Base-by-base conservation (phyloP, 139 green algal genomes). In the Desmodesmus armatus region DNA sequence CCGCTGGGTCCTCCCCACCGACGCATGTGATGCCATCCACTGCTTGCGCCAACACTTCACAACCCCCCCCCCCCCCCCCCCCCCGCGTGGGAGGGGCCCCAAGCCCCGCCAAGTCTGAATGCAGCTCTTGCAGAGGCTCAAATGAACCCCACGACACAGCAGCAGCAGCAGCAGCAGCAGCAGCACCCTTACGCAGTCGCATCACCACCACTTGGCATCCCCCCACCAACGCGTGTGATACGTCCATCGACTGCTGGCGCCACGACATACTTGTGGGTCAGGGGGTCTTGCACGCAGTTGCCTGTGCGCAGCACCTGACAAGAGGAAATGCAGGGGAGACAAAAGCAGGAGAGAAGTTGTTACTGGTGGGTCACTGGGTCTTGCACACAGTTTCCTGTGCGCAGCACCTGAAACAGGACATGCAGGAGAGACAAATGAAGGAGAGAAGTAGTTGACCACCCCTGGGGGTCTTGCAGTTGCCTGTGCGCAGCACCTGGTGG, bases 241-340 rank as follows among this genome's bases (percentile, higher is more conserved):
- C 91, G 86, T 15, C 88, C 90, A 77, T 94, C 88, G 29, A 89
- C n/a, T 3, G 15, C 47, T 0, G 91, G 91, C 1, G 73, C 78
- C 17, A 94, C 88, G 21, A 86, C 86, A 60, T 86, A 93, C 5
- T 83, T 41, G n/a, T 83, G 83, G 0, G 5, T 71, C 2, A 86
- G 66, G 0, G 89, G 76, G 41, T 88, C 51, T n/a, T 83, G 47
- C 1, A 85, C 82, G 2, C 81, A 85, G 2, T 78, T 80, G n/a
- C 86, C 86, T 9, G 76, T 72, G 15, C 27, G n/a, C 35, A 82
- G 37, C 40, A 74, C n/a, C n/a, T n/a, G n/a, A n/a, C n/a, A n/a
- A n/a, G n/a, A n/a, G n/a, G n/a, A n/a, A n/a, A n/a, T 17, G 53
- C 53, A 63, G 17, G 21, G 53, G 21, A 63, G 17, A 63, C 53